Evolutionary conservation across 345 rosid genomes (phyloP).

Genomic region (Syzygium jambos): DNA sequence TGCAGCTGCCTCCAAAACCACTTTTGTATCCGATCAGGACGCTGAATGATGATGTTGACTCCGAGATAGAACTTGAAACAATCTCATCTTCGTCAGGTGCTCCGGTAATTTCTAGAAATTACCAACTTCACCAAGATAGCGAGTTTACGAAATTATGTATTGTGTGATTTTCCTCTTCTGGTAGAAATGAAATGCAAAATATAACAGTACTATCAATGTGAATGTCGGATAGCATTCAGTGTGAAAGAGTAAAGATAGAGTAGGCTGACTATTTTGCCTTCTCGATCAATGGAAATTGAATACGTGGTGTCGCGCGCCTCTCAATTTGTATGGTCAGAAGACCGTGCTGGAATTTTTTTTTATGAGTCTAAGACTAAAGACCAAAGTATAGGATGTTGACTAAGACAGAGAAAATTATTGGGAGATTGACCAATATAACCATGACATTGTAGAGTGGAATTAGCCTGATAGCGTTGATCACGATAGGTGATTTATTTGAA

Average conservation of each 20-base stretch:
- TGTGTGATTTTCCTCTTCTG: not conserved
- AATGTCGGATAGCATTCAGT: not conserved
- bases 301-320: not conserved
- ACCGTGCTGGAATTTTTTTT: not conserved
- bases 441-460: not conserved
- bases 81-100: not conserved
- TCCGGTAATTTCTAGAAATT: fast-evolving
- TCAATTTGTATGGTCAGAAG: not conserved
- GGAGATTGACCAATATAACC: not conserved
- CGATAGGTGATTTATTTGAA: not conserved
- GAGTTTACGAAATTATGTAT: not conserved
- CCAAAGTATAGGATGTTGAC: no score
- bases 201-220: not conserved
- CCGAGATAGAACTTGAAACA: not conserved
- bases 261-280: not conserved
- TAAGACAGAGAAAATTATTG: not conserved
- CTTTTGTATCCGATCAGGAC: not conserved
- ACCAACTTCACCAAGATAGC: not conserved
- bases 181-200: not conserved
- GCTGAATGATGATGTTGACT: not conserved
- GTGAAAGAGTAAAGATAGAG: not conserved
- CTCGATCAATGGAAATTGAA: not conserved
- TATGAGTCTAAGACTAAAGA: not conserved
- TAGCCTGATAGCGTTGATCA: not conserved
- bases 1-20: not conserved